Conservation (phyloP, 345 rosid genomes). For the Xanthoceras sorbifolium region DNA sequence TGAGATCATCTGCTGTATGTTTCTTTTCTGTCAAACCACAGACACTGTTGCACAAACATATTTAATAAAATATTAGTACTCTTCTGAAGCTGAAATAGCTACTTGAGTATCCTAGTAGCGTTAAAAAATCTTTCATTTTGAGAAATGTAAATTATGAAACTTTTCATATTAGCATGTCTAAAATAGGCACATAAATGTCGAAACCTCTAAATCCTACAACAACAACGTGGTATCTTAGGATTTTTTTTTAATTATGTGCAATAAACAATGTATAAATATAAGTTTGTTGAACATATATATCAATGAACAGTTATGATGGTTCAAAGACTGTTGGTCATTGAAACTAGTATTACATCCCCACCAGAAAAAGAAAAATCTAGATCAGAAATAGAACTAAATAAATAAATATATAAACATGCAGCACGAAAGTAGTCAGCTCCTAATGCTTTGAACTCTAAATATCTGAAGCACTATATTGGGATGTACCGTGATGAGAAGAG, state of each 20-base stretch:
- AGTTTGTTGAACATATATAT: neutral
- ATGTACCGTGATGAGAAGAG: neutral
- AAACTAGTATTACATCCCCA: neutral
- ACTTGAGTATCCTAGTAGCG: neutral
- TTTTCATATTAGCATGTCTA: neutral
- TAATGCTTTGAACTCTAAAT: no score
- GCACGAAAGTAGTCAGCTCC: no score
- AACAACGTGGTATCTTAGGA: neutral
- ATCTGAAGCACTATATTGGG: no score
- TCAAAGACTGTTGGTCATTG: neutral
- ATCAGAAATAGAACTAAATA: no score
- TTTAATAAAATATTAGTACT: neutral
- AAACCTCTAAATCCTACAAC: neutral
- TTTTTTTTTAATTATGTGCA: neutral
- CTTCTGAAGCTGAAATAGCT: neutral
- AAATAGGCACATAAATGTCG: neutral
- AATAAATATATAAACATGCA: no score
- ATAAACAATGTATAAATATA: neutral
- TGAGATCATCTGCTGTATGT: slow-evolving; percentile 96
- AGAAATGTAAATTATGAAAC: neutral
- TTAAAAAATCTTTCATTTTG: neutral
- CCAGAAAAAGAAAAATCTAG: no score
- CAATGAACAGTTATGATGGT: neutral
- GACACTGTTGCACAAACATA: neutral
- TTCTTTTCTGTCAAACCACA: slow-evolving; percentile 10